Evolutionary conservation across 225 moss, liverwort and hornwort genomes (phyloP), one percentile per base, ranked within the genome.

Genomic region (Marchantia paleacea): DNA sequence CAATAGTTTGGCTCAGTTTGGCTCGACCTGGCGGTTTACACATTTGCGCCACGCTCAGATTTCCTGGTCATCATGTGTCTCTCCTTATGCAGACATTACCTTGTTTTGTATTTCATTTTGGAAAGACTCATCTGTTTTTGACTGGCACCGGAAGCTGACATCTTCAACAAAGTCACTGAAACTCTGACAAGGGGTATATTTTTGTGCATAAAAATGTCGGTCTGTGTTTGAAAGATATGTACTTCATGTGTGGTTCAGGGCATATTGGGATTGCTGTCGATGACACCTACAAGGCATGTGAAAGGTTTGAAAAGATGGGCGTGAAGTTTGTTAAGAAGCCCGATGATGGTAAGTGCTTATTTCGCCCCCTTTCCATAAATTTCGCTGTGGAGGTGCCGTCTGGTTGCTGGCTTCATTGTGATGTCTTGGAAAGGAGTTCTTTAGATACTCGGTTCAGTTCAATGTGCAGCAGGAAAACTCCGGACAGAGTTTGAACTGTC

Each of bases 191-290:
- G 15, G 15, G 18, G 14, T 22, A 48, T 66, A 13, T 66, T 10
- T 26, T 28, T 29, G 13, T 25, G 14, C 10, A 1, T 13, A 2
- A 14, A 12, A 0, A 7, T 11, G 12, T 26, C 25, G 9, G 63
- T 29, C 12, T 29, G 10, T 70, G 18, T 49, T 47, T 70, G 69
- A 68, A 68, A 10, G 68, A 68, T 39, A 39, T 7, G 15, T 26
- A 24, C 16, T 66, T 22, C 47, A 63, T 63, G 61, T 68, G 19
- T 57, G 30, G 60, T 80, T 57, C 80, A 96, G 93, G 93, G 50
- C 95, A 96, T 77, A 93, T 93, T 83, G 95, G 93, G 76, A 90
- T 96, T 50, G 86, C 89, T 15, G 95, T 94, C 48, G 93, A 92
- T 82, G 91, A 96, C 60, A 88, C 90, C 10, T 91, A 92, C 87